Evolutionary conservation across 495 filamentous ascomycete species (phyloP).

Genomic region (Penicillium lagena): DNA sequence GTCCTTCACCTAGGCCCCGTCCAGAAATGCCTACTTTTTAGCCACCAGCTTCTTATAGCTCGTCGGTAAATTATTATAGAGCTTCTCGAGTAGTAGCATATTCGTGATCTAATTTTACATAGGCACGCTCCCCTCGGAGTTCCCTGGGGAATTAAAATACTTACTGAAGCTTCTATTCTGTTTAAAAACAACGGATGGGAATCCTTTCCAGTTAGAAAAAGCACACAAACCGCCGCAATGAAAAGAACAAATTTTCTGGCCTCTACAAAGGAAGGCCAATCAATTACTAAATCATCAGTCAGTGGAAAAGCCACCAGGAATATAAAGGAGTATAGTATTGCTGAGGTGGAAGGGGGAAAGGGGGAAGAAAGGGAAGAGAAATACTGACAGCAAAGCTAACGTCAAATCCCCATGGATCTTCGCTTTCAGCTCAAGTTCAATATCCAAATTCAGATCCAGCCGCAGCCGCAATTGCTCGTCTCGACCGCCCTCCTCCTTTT

Average conservation of each 20-base stretch:
- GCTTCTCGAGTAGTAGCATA: no score
- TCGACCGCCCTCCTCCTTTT: constrained; percentile 41
- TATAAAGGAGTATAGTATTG: not conserved
- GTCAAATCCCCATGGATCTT: constrained; percentile 90
- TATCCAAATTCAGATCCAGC: constrained; percentile 80
- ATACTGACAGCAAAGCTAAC: constrained; percentile 73
- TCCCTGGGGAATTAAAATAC: no score
- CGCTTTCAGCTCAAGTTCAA: constrained; percentile 85
- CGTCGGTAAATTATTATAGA: no score
- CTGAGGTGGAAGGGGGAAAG: not conserved
- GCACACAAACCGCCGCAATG: no score
- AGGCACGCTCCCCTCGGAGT: no score
- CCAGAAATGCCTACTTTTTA: no score
- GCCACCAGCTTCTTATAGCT: no score
- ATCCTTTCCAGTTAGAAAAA: no score
- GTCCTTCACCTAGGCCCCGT: no score
- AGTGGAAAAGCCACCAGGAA: constrained; percentile 9
- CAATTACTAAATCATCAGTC: constrained; percentile 23
- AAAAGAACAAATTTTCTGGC: constrained; percentile 4
- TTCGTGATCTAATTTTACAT: no score
- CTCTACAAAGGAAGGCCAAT: constrained; percentile 9
- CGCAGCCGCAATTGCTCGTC: constrained; percentile 72
- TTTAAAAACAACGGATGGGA: no score
- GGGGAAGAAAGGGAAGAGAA: constrained; percentile 1
- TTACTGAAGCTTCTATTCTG: no score